phyloP scores from a whole-genome alignment of 2,329 filamentous ascomycete species.

The Microascus cirrosus region DNA sequence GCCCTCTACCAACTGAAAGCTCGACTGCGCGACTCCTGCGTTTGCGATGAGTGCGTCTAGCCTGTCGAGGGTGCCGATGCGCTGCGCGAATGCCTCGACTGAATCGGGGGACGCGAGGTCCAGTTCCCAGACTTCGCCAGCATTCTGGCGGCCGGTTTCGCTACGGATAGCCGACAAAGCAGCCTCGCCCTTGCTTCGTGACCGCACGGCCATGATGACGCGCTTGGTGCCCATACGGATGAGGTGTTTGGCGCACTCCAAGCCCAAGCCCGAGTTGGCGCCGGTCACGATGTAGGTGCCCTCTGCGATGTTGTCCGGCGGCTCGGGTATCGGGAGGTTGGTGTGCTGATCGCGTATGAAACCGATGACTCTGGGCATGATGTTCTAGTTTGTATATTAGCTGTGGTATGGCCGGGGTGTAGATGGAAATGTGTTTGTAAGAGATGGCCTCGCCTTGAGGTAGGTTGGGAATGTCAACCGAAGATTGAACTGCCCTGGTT shows the following conservation, averaged over 20 bases:
- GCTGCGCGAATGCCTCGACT: conserved; percentile 21
- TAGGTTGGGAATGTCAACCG: too few relatives aligned
- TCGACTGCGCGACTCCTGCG: conserved; percentile 15
- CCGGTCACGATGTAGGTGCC: conserved; percentile 19
- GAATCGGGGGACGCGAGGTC: conserved; percentile 28
- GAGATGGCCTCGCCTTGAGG: background rate
- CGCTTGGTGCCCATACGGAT: conserved; percentile 15
- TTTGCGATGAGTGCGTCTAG: conserved; percentile 31
- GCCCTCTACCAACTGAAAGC: conserved; percentile 20
- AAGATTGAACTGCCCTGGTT: too few relatives aligned
- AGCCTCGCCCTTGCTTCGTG: conserved; percentile 3
- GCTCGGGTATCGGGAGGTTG: background rate
- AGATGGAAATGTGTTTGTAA: background rate
- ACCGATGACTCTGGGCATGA: background rate
- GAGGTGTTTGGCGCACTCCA: conserved; percentile 21
- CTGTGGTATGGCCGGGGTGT: too few relatives aligned
- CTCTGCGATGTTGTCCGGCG: background rate
- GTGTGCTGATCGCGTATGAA: background rate
- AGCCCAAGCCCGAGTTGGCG: conserved; percentile 20
- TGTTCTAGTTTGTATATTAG: background rate
- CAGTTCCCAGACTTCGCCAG: conserved; percentile 31
- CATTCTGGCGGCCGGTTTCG: conserved; percentile 1
- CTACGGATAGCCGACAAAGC: conserved; percentile 2
- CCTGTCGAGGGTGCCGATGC: conserved; percentile 19
- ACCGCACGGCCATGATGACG: conserved; percentile 21